These are phyloP conservation scores for Pythium grandisporangium DNA, from an alignment of 352 stramenopile species.

Conservation along the genomic window DNA sequence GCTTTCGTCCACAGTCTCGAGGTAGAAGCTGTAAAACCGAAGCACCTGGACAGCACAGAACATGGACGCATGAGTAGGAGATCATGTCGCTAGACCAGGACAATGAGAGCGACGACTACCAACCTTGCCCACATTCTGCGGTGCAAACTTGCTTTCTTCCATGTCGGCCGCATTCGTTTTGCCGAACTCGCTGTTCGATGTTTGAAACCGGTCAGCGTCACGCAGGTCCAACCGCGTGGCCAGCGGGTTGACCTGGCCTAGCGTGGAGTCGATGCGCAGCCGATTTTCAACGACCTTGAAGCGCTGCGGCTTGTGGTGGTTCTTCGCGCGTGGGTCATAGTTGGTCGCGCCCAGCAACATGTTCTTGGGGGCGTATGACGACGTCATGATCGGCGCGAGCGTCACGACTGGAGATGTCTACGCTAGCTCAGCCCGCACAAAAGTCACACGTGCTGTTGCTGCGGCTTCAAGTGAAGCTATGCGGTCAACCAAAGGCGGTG, in stretches of 20 bases:
- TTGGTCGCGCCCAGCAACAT: constrained; percentile 61
- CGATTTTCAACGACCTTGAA: constrained; percentile 62
- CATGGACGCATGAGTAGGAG: background rate
- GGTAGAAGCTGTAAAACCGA: constrained; percentile 82
- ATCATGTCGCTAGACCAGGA: background rate
- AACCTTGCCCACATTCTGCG: constrained; percentile 65
- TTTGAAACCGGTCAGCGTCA: constrained; percentile 47
- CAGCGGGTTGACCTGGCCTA: constrained; percentile 51
- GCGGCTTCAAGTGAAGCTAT: too few species aligned
- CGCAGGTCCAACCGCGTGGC: constrained; percentile 46
- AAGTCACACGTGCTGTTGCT: too few species aligned
- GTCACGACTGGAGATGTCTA: too few species aligned
- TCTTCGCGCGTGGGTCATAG: constrained; percentile 57
- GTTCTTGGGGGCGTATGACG: constrained; percentile 37
- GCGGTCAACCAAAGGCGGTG: too few species aligned
- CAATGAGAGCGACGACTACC: background rate
- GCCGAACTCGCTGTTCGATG: constrained; percentile 50
- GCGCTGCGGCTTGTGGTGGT: constrained; percentile 66
- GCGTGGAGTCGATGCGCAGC: constrained; percentile 52
- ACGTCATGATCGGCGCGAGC: background rate
- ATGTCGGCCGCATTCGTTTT: constrained; percentile 16
- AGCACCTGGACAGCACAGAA: constrained; percentile 23
- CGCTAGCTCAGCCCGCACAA: too few species aligned
- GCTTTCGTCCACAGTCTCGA: constrained; percentile 78
- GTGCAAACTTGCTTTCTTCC: constrained; percentile 69